Percentiles rank a stretch among this genome's conserved stretches.
Conservation (phyloP, 768 basidiomycete genomes). For the Leccinum disarticulatum region DNA sequence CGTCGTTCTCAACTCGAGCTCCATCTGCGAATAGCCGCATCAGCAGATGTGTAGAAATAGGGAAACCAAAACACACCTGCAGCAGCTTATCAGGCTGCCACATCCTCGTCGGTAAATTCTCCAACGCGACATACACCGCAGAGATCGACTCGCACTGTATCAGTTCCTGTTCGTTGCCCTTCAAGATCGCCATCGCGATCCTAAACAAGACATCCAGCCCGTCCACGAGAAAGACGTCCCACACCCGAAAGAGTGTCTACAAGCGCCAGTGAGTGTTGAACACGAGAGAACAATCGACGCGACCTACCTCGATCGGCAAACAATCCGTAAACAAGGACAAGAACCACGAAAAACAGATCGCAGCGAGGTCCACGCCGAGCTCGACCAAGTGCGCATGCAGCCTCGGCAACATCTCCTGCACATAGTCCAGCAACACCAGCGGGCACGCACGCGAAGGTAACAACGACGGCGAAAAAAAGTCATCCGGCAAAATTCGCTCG, state of each 20-base stretch:
- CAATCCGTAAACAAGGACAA: conserved; percentile 82
- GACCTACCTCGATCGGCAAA: conserved; percentile 84
- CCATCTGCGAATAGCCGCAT: conserved; percentile 39
- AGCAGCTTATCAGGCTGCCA: conserved; percentile 92
- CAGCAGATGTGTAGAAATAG: too few relatives aligned
- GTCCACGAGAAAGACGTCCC: conserved; percentile 95
- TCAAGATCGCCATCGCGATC: conserved; percentile 84
- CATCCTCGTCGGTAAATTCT: conserved; percentile 87
- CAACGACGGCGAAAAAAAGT: conserved; percentile 92
- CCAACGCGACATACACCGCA: conserved; percentile 85
- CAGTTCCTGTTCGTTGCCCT: conserved; percentile 80
- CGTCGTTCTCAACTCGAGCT: conserved; percentile 53
- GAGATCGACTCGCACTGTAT: conserved; percentile 82
- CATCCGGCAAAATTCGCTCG: conserved; percentile 83
- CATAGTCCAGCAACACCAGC: conserved; percentile 83
- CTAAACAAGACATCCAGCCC: conserved; percentile 91
- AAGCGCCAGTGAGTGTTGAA: too few relatives aligned
- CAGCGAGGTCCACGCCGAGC: conserved; percentile 86
- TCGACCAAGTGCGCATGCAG: conserved; percentile 72
- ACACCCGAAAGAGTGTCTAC: conserved; percentile 86
- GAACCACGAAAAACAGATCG: conserved; percentile 99
- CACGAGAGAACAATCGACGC: background rate
- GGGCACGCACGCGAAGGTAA: conserved; percentile 95
- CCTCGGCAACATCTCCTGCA: conserved; percentile 73
- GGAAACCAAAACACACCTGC: conserved; percentile 51